These are phyloP conservation scores for Dendrothele bispora DNA, from an alignment of 768 basidiomycete genomes.

Conservation along the genomic window DNA sequence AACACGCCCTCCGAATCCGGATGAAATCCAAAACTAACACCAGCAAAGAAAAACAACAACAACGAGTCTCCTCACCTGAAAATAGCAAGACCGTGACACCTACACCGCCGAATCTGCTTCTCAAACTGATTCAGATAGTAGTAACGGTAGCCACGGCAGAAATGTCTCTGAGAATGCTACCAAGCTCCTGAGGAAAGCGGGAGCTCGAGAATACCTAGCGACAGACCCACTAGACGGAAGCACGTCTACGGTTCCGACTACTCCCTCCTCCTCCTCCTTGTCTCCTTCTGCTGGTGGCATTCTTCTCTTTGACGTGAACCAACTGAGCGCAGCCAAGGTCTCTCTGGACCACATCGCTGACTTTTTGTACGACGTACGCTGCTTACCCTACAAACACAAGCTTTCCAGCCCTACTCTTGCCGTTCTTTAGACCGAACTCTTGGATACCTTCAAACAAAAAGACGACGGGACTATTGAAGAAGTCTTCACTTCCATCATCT, in stretches of 20 bases:
- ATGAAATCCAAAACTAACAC: conserved; percentile 38
- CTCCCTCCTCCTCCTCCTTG: too few relatives aligned
- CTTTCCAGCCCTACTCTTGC: too few relatives aligned
- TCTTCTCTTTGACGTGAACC: background rate
- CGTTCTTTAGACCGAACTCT: conserved; percentile 5
- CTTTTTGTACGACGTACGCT: conserved; percentile 2
- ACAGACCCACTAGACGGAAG: too few relatives aligned
- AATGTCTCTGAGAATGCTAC: background rate
- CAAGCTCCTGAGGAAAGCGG: too few relatives aligned
- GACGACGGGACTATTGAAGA: too few relatives aligned
- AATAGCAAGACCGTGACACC: conserved; percentile 2
- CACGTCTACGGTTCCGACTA: too few relatives aligned
- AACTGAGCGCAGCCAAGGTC: background rate
- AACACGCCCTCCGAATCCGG: conserved; percentile 45
- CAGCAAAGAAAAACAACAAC: too few relatives aligned
- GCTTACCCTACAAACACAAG: too few relatives aligned
- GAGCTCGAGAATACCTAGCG: too few relatives aligned
- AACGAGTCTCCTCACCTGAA: too few relatives aligned
- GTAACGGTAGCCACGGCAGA: conserved; percentile 12
- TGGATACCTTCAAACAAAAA: conserved; percentile 9
- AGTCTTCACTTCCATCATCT: background rate
- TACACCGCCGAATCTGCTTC: background rate
- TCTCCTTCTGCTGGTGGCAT: too few relatives aligned
- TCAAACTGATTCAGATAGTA: conserved; percentile 6
- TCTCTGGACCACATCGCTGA: conserved; percentile 3